Conservation (phyloP, 2,329 filamentous ascomycete genomes). For the Mollisia scopiformis region DNA sequence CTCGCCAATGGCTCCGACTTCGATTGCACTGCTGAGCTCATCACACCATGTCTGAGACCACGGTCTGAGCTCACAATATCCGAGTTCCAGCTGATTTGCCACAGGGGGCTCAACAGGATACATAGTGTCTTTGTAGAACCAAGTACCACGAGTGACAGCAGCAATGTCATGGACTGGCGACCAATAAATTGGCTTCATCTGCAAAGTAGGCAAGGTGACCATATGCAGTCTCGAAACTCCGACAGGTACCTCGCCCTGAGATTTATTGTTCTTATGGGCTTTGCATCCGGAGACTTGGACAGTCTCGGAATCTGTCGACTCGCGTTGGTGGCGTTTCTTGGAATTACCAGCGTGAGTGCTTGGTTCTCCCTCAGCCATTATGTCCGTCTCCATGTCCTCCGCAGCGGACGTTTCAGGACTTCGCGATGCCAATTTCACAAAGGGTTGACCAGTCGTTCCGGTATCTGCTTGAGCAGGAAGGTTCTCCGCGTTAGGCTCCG, state of each 20-base stretch:
- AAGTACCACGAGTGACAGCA: constrained; percentile 82
- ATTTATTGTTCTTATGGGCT: constrained; percentile 34
- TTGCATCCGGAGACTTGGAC: constrained; percentile 30
- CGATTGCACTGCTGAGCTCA: constrained; percentile 85
- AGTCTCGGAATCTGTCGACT: constrained; percentile 22
- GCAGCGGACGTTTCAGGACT: constrained; percentile 11
- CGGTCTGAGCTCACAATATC: constrained; percentile 82
- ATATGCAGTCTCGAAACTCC: constrained; percentile 89
- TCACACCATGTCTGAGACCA: constrained; percentile 94
- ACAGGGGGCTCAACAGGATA: constrained; percentile 81
- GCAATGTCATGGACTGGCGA: constrained; percentile 89
- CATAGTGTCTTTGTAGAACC: constrained; percentile 98
- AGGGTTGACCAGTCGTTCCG: constrained; percentile 51
- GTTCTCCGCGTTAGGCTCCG: background rate
- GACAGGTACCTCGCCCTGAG: constrained; percentile 69
- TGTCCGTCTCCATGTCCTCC: constrained; percentile 2
- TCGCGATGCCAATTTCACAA: constrained; percentile 44
- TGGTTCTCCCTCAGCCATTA: background rate
- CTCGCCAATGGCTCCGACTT: constrained; percentile 87
- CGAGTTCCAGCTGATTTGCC: constrained; percentile 90
- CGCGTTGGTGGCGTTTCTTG: constrained; percentile 15
- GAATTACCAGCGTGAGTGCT: constrained; percentile 7
- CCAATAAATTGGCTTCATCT: constrained; percentile 99
- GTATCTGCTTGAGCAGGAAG: constrained; percentile 23
- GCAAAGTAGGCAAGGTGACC: constrained; percentile 78